A percentile compares a stretch with the other conserved stretches of the same genome.
These are phyloP conservation scores for Saccharomycopsis oosterbeekiorum DNA, from an alignment of 805 yeast genomes.

Conservation along the genomic window DNA sequence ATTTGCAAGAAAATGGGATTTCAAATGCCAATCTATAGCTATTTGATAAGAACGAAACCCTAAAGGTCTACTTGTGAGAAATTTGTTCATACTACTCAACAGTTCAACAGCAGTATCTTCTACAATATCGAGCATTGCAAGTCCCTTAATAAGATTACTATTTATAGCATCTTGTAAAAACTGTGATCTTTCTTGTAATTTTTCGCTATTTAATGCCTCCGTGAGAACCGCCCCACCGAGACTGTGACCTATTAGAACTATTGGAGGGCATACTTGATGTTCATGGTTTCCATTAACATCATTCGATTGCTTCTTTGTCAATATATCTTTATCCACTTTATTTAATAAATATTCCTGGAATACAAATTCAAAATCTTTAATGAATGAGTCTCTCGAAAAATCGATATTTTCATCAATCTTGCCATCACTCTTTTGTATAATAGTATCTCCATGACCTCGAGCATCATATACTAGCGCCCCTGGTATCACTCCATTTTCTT, in stretches of 20 bases:
- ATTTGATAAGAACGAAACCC: slow-evolving; percentile 39
- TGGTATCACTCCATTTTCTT: slow-evolving; percentile 28
- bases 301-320: slow-evolving; percentile 8
- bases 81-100: slow-evolving; percentile 54
- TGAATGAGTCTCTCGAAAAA: slow-evolving; percentile 41
- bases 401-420: slow-evolving; percentile 23
- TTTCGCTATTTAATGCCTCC: slow-evolving; percentile 29
- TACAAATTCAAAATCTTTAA: slow-evolving; percentile 47
- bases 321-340: slow-evolving; percentile 5
- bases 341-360: slow-evolving; percentile 30
- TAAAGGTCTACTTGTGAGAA: slow-evolving; percentile 55
- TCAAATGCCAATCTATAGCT: slow-evolving; percentile 81
- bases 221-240: slow-evolving; percentile 85
- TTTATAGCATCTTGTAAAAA: slow-evolving; percentile 14
- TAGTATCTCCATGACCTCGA: slow-evolving; percentile 73
- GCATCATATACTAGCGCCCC: slow-evolving; percentile 70
- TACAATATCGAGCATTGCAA: slow-evolving; percentile 80
- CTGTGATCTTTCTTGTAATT: background rate
- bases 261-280: slow-evolving; percentile 22
- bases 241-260: slow-evolving; percentile 78
- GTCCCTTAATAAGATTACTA: slow-evolving; percentile 42
- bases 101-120: slow-evolving; percentile 84
- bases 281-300: slow-evolving; percentile 9
- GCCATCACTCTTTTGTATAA: slow-evolving; percentile 17
- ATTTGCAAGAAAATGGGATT: slow-evolving; percentile 43